Evolutionary conservation across 2,329 filamentous ascomycete species (phyloP), one percentile per base, ranked within the genome.

Genomic region (Pleoardoris graminearum): DNA sequence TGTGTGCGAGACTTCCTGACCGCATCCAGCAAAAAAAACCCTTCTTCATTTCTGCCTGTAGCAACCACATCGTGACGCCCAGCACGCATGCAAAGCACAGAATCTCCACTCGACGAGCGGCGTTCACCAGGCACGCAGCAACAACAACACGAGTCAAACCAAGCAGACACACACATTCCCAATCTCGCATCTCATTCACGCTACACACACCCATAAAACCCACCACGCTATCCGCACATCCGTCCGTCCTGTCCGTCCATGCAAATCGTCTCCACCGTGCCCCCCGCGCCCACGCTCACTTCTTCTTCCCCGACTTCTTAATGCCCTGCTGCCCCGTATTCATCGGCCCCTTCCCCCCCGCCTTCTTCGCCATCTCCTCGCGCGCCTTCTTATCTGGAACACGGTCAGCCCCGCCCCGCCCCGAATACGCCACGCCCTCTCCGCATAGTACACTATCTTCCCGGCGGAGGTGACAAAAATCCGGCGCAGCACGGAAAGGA

Each of bases 281-380:
- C 33, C 14, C 33, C 14, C 12, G 14, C 1, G 3, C 37, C 35
- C 19, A 29, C 55, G 63, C 57, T 68, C 66, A 96, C 87, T 97
- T 96, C 89, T 54, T 54, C 67, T 97, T 96, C 76, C 91, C 92
- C 57, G 89, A 94, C 85, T 96, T 97, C 87, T 97, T 97, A 81
- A 97, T 96, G 58, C 91, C 91, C 78, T 95, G 90, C 43, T 82
- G 76, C 29, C 91, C 91, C 27, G 85, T 88, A 78, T 91, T 92
- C 72, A 97, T 74, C 32, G 93, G 92, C 3, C 93, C 93, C 79
- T 95, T 96, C 75, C 89, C 89, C 55, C 86, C 82, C 7, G 87
- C 53, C 49, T 55, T 55, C 57, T 86, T 82, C n/a, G 87, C 85
- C 77, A 95, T 73, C 8, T 91, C 90, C 33, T 72, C 70, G 53